A percentile compares a stretch with the other conserved stretches of the same genome.
phyloP scores from a whole-genome alignment of 179 eudicot species.

The Silene coronaria region DNA sequence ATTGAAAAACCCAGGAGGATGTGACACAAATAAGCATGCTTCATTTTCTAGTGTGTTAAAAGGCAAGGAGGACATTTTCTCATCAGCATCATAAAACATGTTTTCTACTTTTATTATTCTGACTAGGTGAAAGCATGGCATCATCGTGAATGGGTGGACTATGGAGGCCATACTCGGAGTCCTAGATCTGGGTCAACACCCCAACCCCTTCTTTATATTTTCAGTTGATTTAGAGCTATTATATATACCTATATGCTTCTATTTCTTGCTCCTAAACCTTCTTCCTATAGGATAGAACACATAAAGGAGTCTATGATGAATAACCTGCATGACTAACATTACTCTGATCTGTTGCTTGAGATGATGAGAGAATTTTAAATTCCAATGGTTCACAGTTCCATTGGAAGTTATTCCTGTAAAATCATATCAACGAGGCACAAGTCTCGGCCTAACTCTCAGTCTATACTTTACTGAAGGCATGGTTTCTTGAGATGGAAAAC shows the following conservation, averaged over 20 bases:
- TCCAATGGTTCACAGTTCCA: background rate
- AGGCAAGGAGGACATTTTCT: background rate
- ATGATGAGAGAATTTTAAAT: background rate
- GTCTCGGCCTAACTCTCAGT: background rate
- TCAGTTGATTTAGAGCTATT: background rate
- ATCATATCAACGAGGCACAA: background rate
- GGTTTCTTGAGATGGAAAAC: background rate
- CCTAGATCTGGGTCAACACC: background rate
- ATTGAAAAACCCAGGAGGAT: background rate
- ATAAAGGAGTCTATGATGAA: background rate
- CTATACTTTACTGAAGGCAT: slow-evolving; percentile 6
- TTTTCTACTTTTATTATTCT: slow-evolving; percentile 4
- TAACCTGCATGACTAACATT: background rate
- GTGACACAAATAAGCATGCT: background rate
- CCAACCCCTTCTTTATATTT: background rate
- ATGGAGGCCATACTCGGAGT: background rate
- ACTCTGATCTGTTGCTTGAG: background rate
- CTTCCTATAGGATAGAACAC: background rate
- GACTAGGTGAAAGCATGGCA: background rate
- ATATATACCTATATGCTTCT: background rate
- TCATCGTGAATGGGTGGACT: background rate
- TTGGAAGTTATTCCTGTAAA: background rate
- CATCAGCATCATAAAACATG: background rate
- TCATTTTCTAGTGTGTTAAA: background rate
- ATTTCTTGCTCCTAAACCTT: background rate